phyloP scores from a whole-genome alignment of 225 moss, liverwort and hornwort genomes.

The Bryum argenteum region DNA sequence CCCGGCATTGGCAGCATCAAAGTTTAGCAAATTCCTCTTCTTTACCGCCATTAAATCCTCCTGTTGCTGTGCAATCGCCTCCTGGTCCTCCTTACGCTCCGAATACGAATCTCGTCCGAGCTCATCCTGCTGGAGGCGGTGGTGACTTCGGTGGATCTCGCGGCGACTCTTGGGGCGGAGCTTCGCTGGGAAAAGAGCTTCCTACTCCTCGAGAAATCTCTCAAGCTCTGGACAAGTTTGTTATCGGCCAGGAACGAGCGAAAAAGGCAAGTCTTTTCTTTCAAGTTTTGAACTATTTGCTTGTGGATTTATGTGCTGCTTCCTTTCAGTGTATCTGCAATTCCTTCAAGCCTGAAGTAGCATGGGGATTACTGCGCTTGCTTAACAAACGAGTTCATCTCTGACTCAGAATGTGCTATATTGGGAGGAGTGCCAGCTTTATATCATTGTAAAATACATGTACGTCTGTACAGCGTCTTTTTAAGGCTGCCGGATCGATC shows the following conservation, averaged over 20 bases:
- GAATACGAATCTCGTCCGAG: conserved; percentile 72
- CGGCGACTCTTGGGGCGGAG: conserved; percentile 89
- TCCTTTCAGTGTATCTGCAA: background rate
- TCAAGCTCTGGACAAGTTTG: conserved; percentile 87
- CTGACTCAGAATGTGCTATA: background rate
- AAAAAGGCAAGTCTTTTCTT: conserved; percentile 65
- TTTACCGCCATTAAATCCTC: conserved; percentile 47
- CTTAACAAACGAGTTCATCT: background rate
- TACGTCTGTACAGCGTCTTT: too few species aligned
- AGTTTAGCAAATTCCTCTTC: background rate
- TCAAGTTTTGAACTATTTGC: background rate
- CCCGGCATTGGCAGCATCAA: conserved; percentile 32
- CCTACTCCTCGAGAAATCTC: conserved; percentile 89
- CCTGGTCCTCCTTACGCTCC: conserved; percentile 81
- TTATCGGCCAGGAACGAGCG: conserved; percentile 91
- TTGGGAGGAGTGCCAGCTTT: background rate
- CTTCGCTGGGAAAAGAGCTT: conserved; percentile 82
- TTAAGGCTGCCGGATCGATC: conserved; percentile 9
- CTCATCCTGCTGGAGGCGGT: conserved; percentile 71
- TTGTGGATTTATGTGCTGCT: background rate
- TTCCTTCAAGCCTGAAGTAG: background rate
- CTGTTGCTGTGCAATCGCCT: conserved; percentile 74
- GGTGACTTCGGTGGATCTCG: conserved; percentile 65
- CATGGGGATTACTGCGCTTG: too few species aligned
- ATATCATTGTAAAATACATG: background rate